These are phyloP conservation scores for Magnolia sinica DNA, from an alignment of 164 flowering plant genomes.

Conservation along the genomic window DNA sequence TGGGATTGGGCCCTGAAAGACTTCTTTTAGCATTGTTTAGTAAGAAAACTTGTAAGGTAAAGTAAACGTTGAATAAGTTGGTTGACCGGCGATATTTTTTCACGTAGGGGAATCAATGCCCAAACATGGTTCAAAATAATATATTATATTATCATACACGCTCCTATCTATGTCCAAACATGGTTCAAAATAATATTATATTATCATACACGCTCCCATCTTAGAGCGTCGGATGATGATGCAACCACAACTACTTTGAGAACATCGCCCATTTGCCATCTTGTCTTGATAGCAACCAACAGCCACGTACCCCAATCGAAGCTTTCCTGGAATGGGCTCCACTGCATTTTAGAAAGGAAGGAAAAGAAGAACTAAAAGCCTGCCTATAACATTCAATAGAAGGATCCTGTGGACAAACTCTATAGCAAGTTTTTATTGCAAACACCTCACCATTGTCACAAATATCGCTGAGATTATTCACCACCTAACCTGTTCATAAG, in stretches of 20 bases:
- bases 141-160: neutral
- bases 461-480: too few relatives aligned
- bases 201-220: neutral
- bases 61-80: slow-evolving; percentile 1
- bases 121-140: neutral
- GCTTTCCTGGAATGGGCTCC: neutral
- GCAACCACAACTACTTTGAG: neutral
- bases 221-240: neutral
- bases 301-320: neutral
- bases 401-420: neutral
- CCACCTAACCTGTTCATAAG: too few relatives aligned
- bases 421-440: too few relatives aligned
- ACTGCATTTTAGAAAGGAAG: neutral
- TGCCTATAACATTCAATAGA: neutral
- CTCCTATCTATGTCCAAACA: neutral
- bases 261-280: neutral
- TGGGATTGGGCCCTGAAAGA: too few relatives aligned
- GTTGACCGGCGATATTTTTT: neutral
- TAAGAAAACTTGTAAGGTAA: neutral
- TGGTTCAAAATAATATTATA: neutral
- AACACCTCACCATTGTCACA: too few relatives aligned
- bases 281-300: neutral
- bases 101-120: neutral
- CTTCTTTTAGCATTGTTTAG: neutral
- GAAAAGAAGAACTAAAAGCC: too few relatives aligned